Evolutionary conservation across 2,329 filamentous ascomycete genomes (phyloP).

Genomic region (Calonectria fujianensis): DNA sequence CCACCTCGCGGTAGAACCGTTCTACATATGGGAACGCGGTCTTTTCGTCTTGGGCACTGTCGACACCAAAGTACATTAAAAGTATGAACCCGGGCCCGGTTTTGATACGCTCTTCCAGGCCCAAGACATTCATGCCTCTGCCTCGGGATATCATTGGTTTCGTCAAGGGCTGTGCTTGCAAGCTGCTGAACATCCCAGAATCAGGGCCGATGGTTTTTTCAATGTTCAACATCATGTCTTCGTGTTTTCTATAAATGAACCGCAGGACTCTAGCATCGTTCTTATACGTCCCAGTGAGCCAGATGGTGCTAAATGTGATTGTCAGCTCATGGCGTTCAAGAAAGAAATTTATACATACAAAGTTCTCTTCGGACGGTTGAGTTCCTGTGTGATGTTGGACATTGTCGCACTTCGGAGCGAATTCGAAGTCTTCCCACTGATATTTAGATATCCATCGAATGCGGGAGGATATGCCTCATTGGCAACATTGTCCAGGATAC

Average conservation of each 20-base stretch:
- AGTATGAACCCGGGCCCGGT: background rate
- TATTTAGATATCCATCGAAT: background rate
- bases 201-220: background rate
- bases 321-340: background rate
- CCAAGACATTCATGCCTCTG: background rate
- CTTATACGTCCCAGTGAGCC: constrained; percentile 1
- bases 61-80: background rate
- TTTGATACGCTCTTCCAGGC: background rate
- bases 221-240: background rate
- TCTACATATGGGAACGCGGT: background rate
- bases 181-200: constrained; percentile 11
- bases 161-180: constrained; percentile 4
- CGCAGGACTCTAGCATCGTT: background rate
- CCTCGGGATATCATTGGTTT: background rate
- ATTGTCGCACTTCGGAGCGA: constrained; percentile 5
- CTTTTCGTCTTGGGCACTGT: background rate
- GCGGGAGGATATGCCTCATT: background rate
- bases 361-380: background rate
- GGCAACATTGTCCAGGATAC: background rate
- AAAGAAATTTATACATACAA: background rate
- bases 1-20: background rate
- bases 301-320: background rate
- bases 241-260: background rate
- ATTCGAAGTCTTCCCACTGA: background rate
- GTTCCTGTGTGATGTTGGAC: background rate